Conservation (phyloP, 2,329 filamentous ascomycete genomes). For the Paecilomyces dactylethromorphus region DNA sequence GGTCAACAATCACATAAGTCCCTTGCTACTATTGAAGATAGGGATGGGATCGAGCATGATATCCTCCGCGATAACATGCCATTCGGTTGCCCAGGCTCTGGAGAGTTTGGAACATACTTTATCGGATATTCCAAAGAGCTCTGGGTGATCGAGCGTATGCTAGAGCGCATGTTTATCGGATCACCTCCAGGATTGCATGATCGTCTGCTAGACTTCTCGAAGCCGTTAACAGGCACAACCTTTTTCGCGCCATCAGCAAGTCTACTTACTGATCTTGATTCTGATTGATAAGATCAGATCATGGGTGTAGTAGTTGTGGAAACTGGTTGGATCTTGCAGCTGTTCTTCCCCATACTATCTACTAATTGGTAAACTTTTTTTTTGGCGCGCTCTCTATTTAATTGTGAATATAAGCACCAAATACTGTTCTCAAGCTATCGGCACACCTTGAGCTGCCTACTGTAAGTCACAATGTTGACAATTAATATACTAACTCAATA, state of each 20-base stretch:
- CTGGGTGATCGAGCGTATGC: conserved; percentile 55
- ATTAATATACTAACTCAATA: too few species aligned
- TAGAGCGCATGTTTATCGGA: conserved; percentile 53
- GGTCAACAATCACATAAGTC: conserved; percentile 51
- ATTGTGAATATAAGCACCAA: too few species aligned
- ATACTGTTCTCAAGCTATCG: too few species aligned
- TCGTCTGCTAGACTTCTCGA: conserved; percentile 50
- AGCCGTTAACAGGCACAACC: conserved; percentile 44
- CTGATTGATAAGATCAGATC: too few species aligned
- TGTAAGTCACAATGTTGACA: too few species aligned
- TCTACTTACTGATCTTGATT: conserved; percentile 25
- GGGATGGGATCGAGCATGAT: conserved; percentile 44
- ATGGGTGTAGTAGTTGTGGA: too few species aligned
- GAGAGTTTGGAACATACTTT: conserved; percentile 54
- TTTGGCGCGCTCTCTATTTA: too few species aligned
- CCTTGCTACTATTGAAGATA: conserved; percentile 48
- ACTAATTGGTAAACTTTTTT: too few species aligned
- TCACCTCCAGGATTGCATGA: conserved; percentile 50
- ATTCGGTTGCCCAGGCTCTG: conserved; percentile 47
- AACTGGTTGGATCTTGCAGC: too few species aligned
- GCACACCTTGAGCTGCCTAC: too few species aligned
- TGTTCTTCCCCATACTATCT: too few species aligned
- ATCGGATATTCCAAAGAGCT: conserved; percentile 48
- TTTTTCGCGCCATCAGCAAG: conserved; percentile 48
- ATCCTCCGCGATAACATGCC: conserved; percentile 58